These are phyloP conservation scores for Claviceps maximensis DNA, from an alignment of 2,329 filamentous ascomycete species.

Conservation along the genomic window DNA sequence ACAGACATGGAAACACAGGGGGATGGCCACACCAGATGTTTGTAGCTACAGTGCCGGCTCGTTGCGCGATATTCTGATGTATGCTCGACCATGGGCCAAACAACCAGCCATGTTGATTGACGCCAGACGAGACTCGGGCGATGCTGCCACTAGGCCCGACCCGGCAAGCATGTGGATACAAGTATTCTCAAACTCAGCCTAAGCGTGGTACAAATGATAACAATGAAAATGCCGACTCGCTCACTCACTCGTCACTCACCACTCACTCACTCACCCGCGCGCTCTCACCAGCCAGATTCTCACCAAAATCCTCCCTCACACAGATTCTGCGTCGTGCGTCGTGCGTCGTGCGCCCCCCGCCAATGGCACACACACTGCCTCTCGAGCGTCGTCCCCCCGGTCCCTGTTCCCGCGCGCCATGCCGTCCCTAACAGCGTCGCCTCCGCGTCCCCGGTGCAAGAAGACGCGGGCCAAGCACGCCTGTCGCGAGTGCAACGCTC, in stretches of 20 bases:
- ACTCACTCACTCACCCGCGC: neutral
- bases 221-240: too few relatives aligned
- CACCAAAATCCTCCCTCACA: too few relatives aligned
- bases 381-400: neutral
- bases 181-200: neutral
- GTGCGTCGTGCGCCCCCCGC: neutral
- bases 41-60: too few relatives aligned
- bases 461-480: conserved; percentile 22
- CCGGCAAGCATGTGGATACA: neutral
- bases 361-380: neutral
- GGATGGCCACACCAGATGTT: too few relatives aligned
- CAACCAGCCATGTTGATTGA: too few relatives aligned
- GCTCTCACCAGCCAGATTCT: neutral
- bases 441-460: conserved; percentile 15
- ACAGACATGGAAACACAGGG: too few relatives aligned
- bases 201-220: too few relatives aligned
- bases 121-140: too few relatives aligned
- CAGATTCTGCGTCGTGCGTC: too few relatives aligned
- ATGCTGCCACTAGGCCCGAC: too few relatives aligned
- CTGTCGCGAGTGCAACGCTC: conserved; percentile 21
- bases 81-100: too few relatives aligned
- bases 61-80: too few relatives aligned
- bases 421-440: neutral
- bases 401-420: neutral
- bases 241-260: neutral